Evolutionary conservation across 2,329 filamentous ascomycete species (phyloP).

Genomic region (Neonectria sp.): DNA sequence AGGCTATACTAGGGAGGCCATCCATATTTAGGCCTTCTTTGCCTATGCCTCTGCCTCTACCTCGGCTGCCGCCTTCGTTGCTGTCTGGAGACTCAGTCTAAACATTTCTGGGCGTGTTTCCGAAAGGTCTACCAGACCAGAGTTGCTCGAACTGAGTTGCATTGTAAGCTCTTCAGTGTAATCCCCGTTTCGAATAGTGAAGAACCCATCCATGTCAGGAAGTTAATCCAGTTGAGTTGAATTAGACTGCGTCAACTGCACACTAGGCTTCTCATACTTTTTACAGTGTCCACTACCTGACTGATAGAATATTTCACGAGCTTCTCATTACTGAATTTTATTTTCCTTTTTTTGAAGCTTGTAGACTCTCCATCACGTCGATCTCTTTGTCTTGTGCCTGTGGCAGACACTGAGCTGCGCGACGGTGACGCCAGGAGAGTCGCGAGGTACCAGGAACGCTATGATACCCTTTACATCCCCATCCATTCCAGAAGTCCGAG

Average conservation of each 20-base stretch:
- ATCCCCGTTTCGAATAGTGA: not conserved
- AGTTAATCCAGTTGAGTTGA: not conserved
- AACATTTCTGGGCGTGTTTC: not conserved
- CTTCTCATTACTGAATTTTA: too few relatives aligned
- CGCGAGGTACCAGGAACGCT: conserved; percentile 28
- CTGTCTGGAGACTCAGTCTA: not conserved
- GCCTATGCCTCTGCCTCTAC: not conserved
- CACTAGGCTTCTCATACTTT: too few relatives aligned
- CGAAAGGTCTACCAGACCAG: too few relatives aligned
- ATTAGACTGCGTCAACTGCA: too few relatives aligned
- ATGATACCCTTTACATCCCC: conserved; percentile 36
- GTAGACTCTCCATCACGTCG: too few relatives aligned
- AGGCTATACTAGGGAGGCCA: not conserved
- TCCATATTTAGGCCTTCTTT: not conserved
- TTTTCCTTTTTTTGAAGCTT: too few relatives aligned
- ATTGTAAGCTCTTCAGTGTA: not conserved
- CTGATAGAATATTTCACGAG: too few relatives aligned
- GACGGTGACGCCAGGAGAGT: conserved; percentile 24
- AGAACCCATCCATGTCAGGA: conserved; percentile 9
- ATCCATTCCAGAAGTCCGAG: conserved; percentile 32
- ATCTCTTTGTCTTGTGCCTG: too few relatives aligned
- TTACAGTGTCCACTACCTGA: too few relatives aligned
- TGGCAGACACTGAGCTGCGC: too few relatives aligned
- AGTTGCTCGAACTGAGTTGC: too few relatives aligned
- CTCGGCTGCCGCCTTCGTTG: too few relatives aligned